Conservation (phyloP, 345 rosid species). For the Populus pruinosa region DNA sequence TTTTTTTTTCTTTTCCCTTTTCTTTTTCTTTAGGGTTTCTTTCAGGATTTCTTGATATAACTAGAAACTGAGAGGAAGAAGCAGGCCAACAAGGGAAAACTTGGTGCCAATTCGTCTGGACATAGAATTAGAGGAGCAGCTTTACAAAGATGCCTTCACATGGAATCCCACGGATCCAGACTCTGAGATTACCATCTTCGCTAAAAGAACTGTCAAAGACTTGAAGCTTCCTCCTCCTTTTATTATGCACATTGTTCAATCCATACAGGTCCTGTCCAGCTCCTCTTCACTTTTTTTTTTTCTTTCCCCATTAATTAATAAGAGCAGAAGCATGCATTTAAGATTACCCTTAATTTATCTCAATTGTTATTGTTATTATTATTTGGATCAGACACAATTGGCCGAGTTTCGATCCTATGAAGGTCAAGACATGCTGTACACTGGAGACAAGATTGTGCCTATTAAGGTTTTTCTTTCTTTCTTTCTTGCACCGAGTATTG, state of each 20-base stretch:
- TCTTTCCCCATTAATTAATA: not conserved
- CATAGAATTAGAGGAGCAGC: conserved; percentile 88
- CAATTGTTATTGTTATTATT: conserved; percentile 3
- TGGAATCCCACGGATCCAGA: conserved; percentile 97
- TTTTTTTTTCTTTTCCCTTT: not conserved
- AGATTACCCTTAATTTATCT: not conserved
- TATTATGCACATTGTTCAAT: conserved; percentile 74
- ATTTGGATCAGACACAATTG: conserved; percentile 60
- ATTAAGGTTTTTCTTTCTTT: conserved; percentile 66
- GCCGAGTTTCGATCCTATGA: conserved; percentile 78
- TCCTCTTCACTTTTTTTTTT: not conserved
- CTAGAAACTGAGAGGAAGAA: too few species aligned
- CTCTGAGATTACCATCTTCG: conserved; percentile 75
- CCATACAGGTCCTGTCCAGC: conserved; percentile 58
- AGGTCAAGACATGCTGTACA: conserved; percentile 79
- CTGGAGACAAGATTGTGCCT: conserved; percentile 90
- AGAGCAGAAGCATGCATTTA: not conserved
- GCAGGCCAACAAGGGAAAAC: conserved; percentile 84
- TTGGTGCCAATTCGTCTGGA: conserved; percentile 86
- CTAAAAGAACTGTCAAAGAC: conserved; percentile 86
- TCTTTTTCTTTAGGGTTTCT: not conserved
- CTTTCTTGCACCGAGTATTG: not conserved
- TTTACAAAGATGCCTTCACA: conserved; percentile 84
- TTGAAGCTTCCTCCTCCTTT: conserved; percentile 87
- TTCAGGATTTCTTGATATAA: not conserved